Percentiles rank a stretch among this genome's conserved stretches.
Conservation (phyloP, 2,329 filamentous ascomycete genomes). For the Fusarium gaditjirri region DNA sequence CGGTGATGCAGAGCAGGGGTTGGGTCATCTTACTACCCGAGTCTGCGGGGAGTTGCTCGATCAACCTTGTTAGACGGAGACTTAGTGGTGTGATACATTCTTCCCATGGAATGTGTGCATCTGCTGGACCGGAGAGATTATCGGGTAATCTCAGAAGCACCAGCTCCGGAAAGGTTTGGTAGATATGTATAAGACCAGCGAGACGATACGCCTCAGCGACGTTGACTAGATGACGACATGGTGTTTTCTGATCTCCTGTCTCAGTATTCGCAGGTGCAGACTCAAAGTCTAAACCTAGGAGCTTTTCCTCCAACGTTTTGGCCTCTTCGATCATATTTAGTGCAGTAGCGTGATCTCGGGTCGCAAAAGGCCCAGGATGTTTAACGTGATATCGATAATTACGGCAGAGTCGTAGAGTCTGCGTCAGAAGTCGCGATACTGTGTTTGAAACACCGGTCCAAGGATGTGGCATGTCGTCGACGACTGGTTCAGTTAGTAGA, state of each 20-base stretch:
- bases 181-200: slow-evolving; percentile 52
- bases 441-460: slow-evolving; percentile 53
- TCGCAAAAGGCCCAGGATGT: slow-evolving; percentile 29
- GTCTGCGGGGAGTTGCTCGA: slow-evolving; percentile 47
- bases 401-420: slow-evolving; percentile 51
- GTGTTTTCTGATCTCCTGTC: slow-evolving; percentile 45
- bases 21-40: slow-evolving; percentile 51
- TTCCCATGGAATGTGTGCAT: slow-evolving; percentile 43
- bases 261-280: slow-evolving; percentile 29
- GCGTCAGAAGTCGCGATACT: slow-evolving; percentile 48
- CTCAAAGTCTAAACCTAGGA: slow-evolving; percentile 46
- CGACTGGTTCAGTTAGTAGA: slow-evolving; percentile 7
- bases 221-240: slow-evolving; percentile 46
- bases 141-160: slow-evolving; percentile 45
- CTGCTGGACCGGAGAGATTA: neutral
- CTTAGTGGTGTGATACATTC: slow-evolving; percentile 48
- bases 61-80: slow-evolving; percentile 42
- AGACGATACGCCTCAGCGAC: slow-evolving; percentile 54
- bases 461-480: slow-evolving; percentile 47
- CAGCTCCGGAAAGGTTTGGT: slow-evolving; percentile 52
- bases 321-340: slow-evolving; percentile 47
- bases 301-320: slow-evolving; percentile 47
- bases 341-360: slow-evolving; percentile 28
- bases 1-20: slow-evolving; percentile 49
- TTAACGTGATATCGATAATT: slow-evolving; percentile 45